Conservation (phyloP, 768 basidiomycete genomes). For the Sarcodon sp. region DNA sequence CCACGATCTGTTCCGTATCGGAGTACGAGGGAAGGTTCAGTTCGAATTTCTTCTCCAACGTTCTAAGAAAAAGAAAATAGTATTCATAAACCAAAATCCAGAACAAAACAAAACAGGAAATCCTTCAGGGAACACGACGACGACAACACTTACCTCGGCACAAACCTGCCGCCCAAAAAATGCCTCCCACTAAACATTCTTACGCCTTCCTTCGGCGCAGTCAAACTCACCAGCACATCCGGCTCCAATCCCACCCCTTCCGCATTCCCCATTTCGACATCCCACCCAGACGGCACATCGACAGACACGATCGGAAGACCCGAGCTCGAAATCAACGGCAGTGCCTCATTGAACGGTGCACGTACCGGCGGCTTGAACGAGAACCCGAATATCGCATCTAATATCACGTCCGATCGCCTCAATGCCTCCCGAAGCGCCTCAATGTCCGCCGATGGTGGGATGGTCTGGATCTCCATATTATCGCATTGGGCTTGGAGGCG, state of each 20-base stretch:
- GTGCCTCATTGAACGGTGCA: constrained; percentile 70
- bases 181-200: constrained; percentile 67
- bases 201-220: constrained; percentile 89
- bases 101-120: background rate
- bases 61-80: constrained; percentile 25
- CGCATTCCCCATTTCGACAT: constrained; percentile 69
- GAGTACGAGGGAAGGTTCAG: constrained; percentile 79
- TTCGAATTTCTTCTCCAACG: constrained; percentile 57
- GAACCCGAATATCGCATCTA: constrained; percentile 98
- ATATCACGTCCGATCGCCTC: constrained; percentile 59
- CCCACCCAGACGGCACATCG: constrained; percentile 96
- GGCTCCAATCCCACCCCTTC: constrained; percentile 51
- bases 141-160: constrained; percentile 54
- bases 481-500: constrained; percentile 77
- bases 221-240: constrained; percentile 78
- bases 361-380: constrained; percentile 90
- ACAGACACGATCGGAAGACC: constrained; percentile 81
- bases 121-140: background rate
- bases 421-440: constrained; percentile 37
- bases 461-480: constrained; percentile 75
- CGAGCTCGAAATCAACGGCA: constrained; percentile 51
- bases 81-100: no score
- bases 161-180: constrained; percentile 90
- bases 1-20: constrained; percentile 74
- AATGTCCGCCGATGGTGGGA: constrained; percentile 36